Evolutionary conservation across 129 eudicot genomes (phyloP).

Genomic region (Pittosporum tobira): DNA sequence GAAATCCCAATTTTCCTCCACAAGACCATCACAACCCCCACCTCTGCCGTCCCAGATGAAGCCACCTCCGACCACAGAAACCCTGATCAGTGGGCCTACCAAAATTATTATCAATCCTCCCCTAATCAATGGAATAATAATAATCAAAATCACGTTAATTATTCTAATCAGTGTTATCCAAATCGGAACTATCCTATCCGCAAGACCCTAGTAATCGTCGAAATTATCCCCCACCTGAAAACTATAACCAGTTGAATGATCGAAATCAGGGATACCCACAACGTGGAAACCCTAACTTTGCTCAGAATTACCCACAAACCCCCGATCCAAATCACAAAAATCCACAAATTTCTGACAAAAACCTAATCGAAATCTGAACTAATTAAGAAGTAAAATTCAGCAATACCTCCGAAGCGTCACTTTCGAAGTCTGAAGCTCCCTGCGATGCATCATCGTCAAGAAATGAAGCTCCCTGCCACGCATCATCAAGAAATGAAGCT

Average conservation of each 20-base stretch:
- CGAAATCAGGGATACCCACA: slow-evolving; percentile 5
- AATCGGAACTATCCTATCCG: slow-evolving; percentile 1
- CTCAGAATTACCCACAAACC: neutral
- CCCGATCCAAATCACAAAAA: too few species aligned
- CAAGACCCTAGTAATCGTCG: neutral
- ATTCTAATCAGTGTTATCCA: neutral
- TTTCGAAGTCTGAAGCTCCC: too few species aligned
- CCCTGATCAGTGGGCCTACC: neutral
- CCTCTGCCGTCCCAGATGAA: neutral
- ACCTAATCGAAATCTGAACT: neutral
- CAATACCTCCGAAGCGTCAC: too few species aligned
- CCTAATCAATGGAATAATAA: neutral
- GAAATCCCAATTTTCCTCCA: too few species aligned
- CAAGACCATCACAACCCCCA: too few species aligned
- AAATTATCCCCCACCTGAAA: neutral
- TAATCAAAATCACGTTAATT: too few species aligned
- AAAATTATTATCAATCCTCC: too few species aligned
- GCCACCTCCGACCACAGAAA: neutral
- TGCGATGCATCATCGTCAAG: too few species aligned
- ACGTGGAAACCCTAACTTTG: neutral
- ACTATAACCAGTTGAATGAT: slow-evolving; percentile 2
- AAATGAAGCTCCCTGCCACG: too few species aligned
- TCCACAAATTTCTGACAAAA: too few species aligned
- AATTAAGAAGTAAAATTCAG: too few species aligned
- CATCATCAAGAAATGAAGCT: too few species aligned